Base-by-base conservation (phyloP, 1,284 basidiomycete genomes). In the Sporisorium exsertum region DNA sequence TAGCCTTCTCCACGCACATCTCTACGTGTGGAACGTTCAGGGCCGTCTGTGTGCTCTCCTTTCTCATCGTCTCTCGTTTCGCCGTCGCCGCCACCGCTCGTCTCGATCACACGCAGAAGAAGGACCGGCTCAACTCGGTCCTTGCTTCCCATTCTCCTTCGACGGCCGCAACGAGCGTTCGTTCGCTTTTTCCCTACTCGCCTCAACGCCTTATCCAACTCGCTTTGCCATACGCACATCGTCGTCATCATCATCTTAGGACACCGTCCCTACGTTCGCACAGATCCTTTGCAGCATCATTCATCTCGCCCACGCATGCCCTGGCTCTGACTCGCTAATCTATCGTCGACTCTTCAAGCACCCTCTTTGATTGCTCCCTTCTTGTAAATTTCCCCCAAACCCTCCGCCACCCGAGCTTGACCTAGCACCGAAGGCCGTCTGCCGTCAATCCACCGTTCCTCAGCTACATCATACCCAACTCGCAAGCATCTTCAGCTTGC, bases 121-220 rank as follows among this genome's bases (percentile, higher is more conserved):
- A 65, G 64, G 70, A 27, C 64, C 59, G 70, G 64, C 70, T 72
- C 64, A 73, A 67, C 71, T 37, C 65, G 65, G 71, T 68, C 71
- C 58, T 49, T 57, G 15, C 46, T 52, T 53, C 13, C 43, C 16
- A 20, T 43, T 43, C 40, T 35, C 13, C 35, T 43, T 43, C 40
- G 40, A 43, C 40, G 40, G 40, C 37, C n/a, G 8, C 45, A 50
- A 13, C 29, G 51, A 54, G 56, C 70, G 47, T 55, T 58, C 35
- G 43, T 51, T 64, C 58, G 61, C 58, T 64, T 57, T 46, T 56
- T 42, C 16, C n/a, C 16, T 7, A 20, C 37, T 35, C 42, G 35
- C 57, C 51, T 18, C 16, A 45, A 67, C 40, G 61, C 58, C 58
- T 54, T 58, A 50, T 64, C 50, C 55, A 62, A 58, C 47, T 64